A percentile compares a stretch with the other conserved stretches of the same genome.
Conservation (phyloP, 2,329 filamentous ascomycete genomes). For the Pestalotiopsis sp. region DNA sequence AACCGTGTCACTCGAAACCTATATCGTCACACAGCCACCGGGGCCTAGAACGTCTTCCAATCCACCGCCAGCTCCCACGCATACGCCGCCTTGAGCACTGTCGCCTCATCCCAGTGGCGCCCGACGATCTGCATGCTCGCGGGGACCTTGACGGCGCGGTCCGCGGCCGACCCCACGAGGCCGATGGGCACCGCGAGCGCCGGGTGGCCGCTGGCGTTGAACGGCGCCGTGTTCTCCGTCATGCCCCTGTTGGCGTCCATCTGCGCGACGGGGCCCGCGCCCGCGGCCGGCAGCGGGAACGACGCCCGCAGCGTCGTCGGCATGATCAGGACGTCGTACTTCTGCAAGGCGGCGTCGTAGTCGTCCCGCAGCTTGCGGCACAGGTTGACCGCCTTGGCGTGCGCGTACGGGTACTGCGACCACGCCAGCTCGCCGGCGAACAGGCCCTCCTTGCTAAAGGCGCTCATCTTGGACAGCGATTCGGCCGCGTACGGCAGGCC, state of each 20-base stretch:
- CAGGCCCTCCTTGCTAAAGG: conserved; percentile 15
- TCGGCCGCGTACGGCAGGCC: conserved; percentile 38
- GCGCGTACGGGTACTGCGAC: conserved; percentile 10
- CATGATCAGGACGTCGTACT: conserved; percentile 27
- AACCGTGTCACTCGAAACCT: background rate
- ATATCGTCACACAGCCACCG: background rate
- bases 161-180: conserved; percentile 24
- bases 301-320: conserved; percentile 25
- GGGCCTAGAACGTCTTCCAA: conserved; percentile 16
- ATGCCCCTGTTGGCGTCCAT: conserved; percentile 14
- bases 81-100: conserved; percentile 27
- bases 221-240: background rate
- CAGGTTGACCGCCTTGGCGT: conserved; percentile 26
- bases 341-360: conserved; percentile 24
- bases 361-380: conserved; percentile 21
- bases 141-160: conserved; percentile 25
- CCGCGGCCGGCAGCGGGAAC: conserved; percentile 5
- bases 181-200: conserved; percentile 29
- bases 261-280: conserved; percentile 4
- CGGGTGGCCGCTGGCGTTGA: conserved; percentile 22
- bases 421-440: conserved; percentile 12
- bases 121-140: conserved; percentile 30
- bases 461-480: conserved; percentile 13
- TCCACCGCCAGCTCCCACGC: conserved; percentile 30
- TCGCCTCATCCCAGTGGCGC: conserved; percentile 25